Evolutionary conservation across 2,329 filamentous ascomycete species (phyloP), one percentile per base, ranked within the genome.

Genomic region (Thielaviopsis musarum): DNA sequence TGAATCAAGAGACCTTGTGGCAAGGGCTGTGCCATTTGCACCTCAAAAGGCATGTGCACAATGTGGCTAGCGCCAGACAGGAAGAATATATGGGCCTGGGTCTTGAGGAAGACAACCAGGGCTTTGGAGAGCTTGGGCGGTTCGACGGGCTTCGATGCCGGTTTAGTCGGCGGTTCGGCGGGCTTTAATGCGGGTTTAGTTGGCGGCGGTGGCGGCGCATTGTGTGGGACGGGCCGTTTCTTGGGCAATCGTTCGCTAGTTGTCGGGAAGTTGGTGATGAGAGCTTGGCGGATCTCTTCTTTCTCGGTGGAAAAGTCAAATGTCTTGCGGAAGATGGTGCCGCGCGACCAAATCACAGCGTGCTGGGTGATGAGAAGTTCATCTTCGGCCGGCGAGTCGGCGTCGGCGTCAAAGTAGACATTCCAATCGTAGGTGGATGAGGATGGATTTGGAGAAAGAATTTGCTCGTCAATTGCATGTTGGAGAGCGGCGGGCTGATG

Each of bases 71-170:
- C 84, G 21, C 91, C 91, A 1, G 87, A 82, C 45, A 97, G 79
- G 69, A 94, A 96, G 75, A 91, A 94, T 64, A 98, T 82, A 68
- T 97, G 91, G 22, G 88, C 90, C 68, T 97, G 91, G 0, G 88
- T 91, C 71, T 88, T 91, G 64, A 98, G 80, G 65, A 97, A 87
- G 56, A 98, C 87, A 7, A 97, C 88, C 62, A 98, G 73, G 4
- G 91, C 90, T 66, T 84, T 79, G 51, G 57, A 45, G 3, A 61
- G 52, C 28, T 28, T 58, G 9, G 59, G 51, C 30, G 30, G 38
- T n/a, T 45, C 38, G 38, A 45, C 34, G 34, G 15, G 34, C 34
- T 41, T 41, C 15, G 34, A 12, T 2, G 34, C 38, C 2, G 38
- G n/a, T n/a, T 45, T 45, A 13, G 12, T 2, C 5, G 38, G 3